Percentiles rank a stretch among this genome's conserved stretches.
These are phyloP conservation scores for Teratosphaeria nubilosa DNA, from an alignment of 2,329 filamentous ascomycete species.

Conservation along the genomic window DNA sequence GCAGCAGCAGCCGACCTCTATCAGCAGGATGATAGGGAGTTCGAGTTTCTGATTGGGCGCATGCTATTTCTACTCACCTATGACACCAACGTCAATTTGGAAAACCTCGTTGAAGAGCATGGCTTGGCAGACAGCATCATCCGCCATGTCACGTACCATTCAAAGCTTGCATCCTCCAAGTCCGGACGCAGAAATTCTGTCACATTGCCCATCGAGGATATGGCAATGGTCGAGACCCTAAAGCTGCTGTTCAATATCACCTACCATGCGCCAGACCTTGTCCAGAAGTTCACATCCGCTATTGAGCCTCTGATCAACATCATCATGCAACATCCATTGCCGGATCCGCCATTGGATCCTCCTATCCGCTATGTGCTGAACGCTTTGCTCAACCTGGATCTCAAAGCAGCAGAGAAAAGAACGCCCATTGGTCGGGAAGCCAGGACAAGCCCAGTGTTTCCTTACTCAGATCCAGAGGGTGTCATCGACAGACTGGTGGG, in stretches of 20 bases:
- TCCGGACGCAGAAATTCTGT: constrained; percentile 18
- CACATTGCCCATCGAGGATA: constrained; percentile 53
- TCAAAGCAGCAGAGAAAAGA: constrained; percentile 33
- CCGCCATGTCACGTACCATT: constrained; percentile 59
- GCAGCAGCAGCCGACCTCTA: constrained; percentile 60
- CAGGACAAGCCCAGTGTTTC: constrained; percentile 52
- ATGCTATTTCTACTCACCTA: constrained; percentile 75
- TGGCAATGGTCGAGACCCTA: constrained; percentile 73
- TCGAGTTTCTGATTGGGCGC: constrained; percentile 76
- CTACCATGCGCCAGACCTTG: constrained; percentile 57
- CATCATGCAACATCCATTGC: constrained; percentile 50
- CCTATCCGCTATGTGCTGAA: constrained; percentile 67
- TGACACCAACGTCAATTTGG: constrained; percentile 57
- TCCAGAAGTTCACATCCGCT: constrained; percentile 53
- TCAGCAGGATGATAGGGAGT: constrained; percentile 61
- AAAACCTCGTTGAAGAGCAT: constrained; percentile 54
- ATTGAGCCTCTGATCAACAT: constrained; percentile 63
- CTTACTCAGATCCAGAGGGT: constrained; percentile 48
- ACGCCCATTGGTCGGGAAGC: constrained; percentile 11
- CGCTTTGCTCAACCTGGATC: constrained; percentile 66
- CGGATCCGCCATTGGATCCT: constrained; percentile 58
- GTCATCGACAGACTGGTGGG: constrained; percentile 57
- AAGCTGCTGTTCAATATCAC: constrained; percentile 87
- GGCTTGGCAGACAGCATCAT: constrained; percentile 57
- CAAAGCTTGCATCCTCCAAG: constrained; percentile 33